Evolutionary conservation across 1,284 basidiomycete genomes (phyloP).

Genomic region (Paramarasmius palmivorus): DNA sequence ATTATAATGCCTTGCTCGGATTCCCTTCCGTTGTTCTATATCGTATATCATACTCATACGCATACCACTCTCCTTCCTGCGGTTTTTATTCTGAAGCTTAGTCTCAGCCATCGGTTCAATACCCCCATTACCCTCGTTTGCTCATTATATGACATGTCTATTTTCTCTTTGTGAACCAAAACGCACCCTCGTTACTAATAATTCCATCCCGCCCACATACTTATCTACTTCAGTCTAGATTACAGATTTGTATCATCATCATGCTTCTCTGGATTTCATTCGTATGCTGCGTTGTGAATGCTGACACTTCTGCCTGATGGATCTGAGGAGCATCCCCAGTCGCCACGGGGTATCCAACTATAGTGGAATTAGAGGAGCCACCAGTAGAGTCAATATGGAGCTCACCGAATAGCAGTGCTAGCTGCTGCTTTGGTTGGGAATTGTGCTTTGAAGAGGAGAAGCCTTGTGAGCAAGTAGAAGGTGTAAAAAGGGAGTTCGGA

Average conservation of each 20-base stretch:
- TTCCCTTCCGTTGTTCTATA: background rate
- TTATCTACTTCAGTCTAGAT: constrained; percentile 6
- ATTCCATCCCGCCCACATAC: background rate
- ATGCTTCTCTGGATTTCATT: constrained; percentile 12
- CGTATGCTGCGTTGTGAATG: constrained; percentile 94
- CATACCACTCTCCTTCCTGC: background rate
- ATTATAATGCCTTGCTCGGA: constrained; percentile 1
- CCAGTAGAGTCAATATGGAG: constrained; percentile 12
- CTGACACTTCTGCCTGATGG: constrained; percentile 94
- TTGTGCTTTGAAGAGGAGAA: constrained; percentile 45
- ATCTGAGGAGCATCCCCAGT: constrained; percentile 96
- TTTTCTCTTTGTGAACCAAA: background rate
- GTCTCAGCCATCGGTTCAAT: background rate
- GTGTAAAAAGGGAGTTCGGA: constrained; percentile 18
- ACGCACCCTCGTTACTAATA: background rate
- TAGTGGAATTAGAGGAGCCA: constrained; percentile 7
- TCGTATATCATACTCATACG: background rate
- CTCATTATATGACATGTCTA: background rate
- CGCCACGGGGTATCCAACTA: constrained; percentile 90
- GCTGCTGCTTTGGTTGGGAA: constrained; percentile 90
- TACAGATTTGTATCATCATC: constrained; percentile 2
- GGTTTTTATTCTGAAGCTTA: background rate
- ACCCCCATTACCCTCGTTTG: background rate
- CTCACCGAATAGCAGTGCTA: constrained; percentile 86
- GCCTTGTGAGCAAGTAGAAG: constrained; percentile 9